Evolutionary conservation across 495 filamentous ascomycete genomes (phyloP).

Genomic region (Penicillium pancosmium): DNA sequence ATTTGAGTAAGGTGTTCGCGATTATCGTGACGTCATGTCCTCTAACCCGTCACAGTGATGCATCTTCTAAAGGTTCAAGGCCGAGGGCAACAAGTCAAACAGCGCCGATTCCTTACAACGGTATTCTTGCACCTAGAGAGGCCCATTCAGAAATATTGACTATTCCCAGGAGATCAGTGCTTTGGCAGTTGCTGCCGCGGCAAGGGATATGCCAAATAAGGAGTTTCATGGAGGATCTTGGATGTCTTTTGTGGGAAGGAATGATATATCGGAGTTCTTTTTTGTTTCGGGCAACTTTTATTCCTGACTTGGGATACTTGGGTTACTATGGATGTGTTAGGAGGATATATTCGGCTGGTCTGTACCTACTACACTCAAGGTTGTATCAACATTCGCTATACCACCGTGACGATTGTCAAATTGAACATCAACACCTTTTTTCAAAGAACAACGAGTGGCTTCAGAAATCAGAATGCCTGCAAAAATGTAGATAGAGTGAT

Average conservation of each 20-base stretch:
- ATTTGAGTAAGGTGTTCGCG: conserved; percentile 23
- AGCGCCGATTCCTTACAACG: conserved; percentile 17
- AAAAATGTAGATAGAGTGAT: no score
- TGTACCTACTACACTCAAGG: conserved; percentile 7
- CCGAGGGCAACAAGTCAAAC: conserved; percentile 2
- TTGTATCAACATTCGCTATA: background rate
- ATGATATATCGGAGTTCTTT: conserved; percentile 4
- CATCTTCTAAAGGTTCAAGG: conserved; percentile 10
- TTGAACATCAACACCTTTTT: background rate
- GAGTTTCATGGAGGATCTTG: background rate
- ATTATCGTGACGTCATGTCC: conserved; percentile 8
- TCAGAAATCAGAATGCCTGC: no score
- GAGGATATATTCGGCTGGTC: background rate
- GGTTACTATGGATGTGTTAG: background rate
- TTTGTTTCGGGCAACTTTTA: background rate
- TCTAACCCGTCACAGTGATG: conserved; percentile 18
- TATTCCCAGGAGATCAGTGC: conserved; percentile 24
- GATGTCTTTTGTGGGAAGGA: background rate
- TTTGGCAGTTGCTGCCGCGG: conserved; percentile 24
- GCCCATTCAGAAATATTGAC: conserved; percentile 16
- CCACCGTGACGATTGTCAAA: background rate
- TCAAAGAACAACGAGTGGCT: background rate
- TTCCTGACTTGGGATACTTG: background rate
- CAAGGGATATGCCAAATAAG: conserved; percentile 16
- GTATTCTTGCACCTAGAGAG: conserved; percentile 18